Conservation (phyloP, 2,329 filamentous ascomycete genomes). For the Phialophora tarda region DNA sequence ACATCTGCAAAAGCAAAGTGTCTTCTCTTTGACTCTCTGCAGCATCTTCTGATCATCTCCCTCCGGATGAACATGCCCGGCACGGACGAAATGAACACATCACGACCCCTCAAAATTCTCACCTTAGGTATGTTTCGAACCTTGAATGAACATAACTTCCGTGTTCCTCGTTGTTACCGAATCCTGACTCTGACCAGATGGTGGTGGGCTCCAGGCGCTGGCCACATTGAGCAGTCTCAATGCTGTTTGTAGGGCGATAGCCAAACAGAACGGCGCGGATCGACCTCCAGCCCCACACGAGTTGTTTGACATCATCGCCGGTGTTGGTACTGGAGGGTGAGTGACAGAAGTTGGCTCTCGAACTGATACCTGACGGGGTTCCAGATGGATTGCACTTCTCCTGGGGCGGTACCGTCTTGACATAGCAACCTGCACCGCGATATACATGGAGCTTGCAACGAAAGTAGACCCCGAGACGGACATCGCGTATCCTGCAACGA, state of each 20-base stretch:
- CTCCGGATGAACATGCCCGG: not conserved
- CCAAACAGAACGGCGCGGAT: constrained; percentile 25
- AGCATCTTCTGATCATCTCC: not conserved
- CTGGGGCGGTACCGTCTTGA: constrained; percentile 35
- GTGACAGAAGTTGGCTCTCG: not conserved
- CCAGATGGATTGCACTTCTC: constrained; percentile 32
- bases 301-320: constrained; percentile 34
- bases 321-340: constrained; percentile 33
- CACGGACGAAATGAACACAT: constrained; percentile 14
- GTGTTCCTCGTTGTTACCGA: constrained; percentile 7
- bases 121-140: constrained; percentile 28
- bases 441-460: constrained; percentile 34
- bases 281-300: constrained; percentile 29
- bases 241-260: constrained; percentile 31
- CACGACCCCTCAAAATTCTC: constrained; percentile 32
- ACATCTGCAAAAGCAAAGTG: constrained; percentile 2
- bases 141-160: not conserved
- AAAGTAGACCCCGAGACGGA: constrained; percentile 15
- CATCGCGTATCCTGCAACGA: constrained; percentile 1
- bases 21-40: not conserved
- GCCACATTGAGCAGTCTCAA: constrained; percentile 33
- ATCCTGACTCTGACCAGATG: constrained; percentile 19
- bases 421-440: constrained; percentile 27
- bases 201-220: constrained; percentile 34
- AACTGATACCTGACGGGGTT: not conserved